Base-by-base conservation (phyloP, 2,329 filamentous ascomycete species). In the Lecanicillium sp. region DNA sequence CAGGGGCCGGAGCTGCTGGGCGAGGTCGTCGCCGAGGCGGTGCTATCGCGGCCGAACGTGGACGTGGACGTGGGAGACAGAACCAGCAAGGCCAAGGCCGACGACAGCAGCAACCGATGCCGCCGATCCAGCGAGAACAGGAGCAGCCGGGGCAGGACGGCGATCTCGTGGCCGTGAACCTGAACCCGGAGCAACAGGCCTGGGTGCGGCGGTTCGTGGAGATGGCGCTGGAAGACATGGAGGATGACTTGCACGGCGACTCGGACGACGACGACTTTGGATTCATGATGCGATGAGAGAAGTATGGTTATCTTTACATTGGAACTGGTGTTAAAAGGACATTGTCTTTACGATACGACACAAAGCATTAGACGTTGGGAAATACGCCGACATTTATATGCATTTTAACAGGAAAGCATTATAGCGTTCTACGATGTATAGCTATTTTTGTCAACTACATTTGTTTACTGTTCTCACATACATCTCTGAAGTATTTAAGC, bases 131-230 rank as follows among this genome's bases (percentile, higher is more conserved):
- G 5, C n/a, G n/a, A 39, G 47, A 41, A 24, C 21, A 44, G 20
- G 44, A 36, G 20, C 24, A 24, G 17, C n/a, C n/a, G n/a, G 38
- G 15, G 4, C 26, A 10, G 5, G 44, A 26, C 12, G 9, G 6
- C n/a, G 21, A 44, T 10, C 8, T 44, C n/a, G 2, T 35, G 29
- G 39, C 5, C 7, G 19, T 15, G 12, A 50, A 45, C 8, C 62
- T 78, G 43, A 65, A 77, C 54, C 64, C 68, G n/a, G 62, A 59
- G 17, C 69, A 78, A 49, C 68, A 68, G 52, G 74, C 71, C 27
- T 79, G 76, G 76, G 65, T 79, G 37, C 68, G 74, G 40, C 68
- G 70, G 46, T 79, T 79, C 57, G 74, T 79, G 41, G 70, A 71
- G 59, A 68, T 77, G 55, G 76, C 76, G 3, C 64, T 79, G 45